These are phyloP conservation scores for Paramyrothecium roridum DNA, from an alignment of 2,329 filamentous ascomycete species.

Conservation along the genomic window DNA sequence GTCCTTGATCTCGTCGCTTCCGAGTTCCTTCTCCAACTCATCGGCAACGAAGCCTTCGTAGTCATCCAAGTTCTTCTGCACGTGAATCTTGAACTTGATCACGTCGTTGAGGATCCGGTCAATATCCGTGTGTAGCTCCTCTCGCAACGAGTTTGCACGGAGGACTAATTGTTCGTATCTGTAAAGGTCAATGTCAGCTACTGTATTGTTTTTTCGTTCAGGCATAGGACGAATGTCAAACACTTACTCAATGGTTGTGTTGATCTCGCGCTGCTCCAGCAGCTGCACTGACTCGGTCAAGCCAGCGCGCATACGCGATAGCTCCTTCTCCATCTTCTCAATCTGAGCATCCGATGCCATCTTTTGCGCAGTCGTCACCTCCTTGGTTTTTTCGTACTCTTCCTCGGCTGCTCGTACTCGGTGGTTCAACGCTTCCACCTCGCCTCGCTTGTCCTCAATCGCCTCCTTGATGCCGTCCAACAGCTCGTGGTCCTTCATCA, in stretches of 20 bases:
- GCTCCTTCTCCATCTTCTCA: conserved; percentile 97
- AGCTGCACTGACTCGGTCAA: conserved; percentile 84
- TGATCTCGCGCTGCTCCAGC: conserved; percentile 94
- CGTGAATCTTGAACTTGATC: conserved; percentile 97
- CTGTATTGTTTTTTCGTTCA: conserved; percentile 1
- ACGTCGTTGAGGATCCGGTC: conserved; percentile 95
- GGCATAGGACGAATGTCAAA: not conserved
- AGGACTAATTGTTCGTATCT: conserved; percentile 93
- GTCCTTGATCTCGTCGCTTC: conserved; percentile 56
- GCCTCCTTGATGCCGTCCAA: conserved; percentile 94
- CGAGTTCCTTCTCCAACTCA: conserved; percentile 83
- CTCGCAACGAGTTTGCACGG: conserved; percentile 77
- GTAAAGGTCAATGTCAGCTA: conserved; percentile 7
- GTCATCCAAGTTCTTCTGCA: conserved; percentile 88
- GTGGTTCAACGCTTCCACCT: conserved; percentile 90
- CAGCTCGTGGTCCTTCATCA: conserved; percentile 92
- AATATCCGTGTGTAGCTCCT: conserved; percentile 96
- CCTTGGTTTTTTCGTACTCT: conserved; percentile 91
- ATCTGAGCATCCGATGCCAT: conserved; percentile 89
- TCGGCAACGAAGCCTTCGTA: conserved; percentile 93
- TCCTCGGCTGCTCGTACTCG: conserved; percentile 84
- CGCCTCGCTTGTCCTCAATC: conserved; percentile 90
- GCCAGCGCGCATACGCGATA: conserved; percentile 86
- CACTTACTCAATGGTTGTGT: conserved; percentile 87
- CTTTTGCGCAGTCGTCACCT: conserved; percentile 81